These are phyloP conservation scores for Kodamaea plutei DNA, from an alignment of 1,139 yeast species.

Conservation along the genomic window DNA sequence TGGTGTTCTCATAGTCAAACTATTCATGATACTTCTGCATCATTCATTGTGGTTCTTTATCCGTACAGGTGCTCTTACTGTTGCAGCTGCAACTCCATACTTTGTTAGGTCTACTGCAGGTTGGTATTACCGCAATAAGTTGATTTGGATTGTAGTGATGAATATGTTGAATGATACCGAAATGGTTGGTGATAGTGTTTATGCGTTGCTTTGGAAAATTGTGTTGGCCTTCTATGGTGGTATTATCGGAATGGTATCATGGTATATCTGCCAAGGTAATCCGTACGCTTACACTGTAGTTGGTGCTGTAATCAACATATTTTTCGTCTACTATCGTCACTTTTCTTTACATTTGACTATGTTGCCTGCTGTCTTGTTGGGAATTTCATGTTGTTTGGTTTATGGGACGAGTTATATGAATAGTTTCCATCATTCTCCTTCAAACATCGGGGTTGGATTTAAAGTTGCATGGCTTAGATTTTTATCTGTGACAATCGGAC, in stretches of 20 bases:
- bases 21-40: conserved; percentile 17
- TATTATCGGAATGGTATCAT: conserved; percentile 29
- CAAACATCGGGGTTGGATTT: conserved; percentile 27
- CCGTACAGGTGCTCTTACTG: conserved; percentile 23
- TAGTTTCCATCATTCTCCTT: conserved; percentile 6
- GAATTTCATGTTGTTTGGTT: conserved; percentile 30
- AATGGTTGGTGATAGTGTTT: conserved; percentile 33
- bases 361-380: conserved; percentile 28
- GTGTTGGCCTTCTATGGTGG: conserved; percentile 30
- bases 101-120: conserved; percentile 27
- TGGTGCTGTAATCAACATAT: conserved; percentile 24
- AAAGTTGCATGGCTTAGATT: conserved; percentile 28
- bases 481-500: conserved; percentile 28
- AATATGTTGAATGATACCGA: conserved; percentile 31
- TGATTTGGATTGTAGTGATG: conserved; percentile 36
- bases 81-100: conserved; percentile 26
- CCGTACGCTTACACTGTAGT: conserved; percentile 32
- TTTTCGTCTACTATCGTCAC: conserved; percentile 28
- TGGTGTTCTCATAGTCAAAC: conserved; percentile 16
- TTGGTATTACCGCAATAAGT: conserved; percentile 28
- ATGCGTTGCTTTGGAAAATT: conserved; percentile 25
- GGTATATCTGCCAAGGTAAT: conserved; percentile 38
- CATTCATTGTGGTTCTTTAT: conserved; percentile 32
- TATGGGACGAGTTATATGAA: conserved; percentile 29
- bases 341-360: conserved; percentile 28